phyloP scores from a whole-genome alignment of 176 grass and related monocot species.

The Pontederia paniculata region DNA sequence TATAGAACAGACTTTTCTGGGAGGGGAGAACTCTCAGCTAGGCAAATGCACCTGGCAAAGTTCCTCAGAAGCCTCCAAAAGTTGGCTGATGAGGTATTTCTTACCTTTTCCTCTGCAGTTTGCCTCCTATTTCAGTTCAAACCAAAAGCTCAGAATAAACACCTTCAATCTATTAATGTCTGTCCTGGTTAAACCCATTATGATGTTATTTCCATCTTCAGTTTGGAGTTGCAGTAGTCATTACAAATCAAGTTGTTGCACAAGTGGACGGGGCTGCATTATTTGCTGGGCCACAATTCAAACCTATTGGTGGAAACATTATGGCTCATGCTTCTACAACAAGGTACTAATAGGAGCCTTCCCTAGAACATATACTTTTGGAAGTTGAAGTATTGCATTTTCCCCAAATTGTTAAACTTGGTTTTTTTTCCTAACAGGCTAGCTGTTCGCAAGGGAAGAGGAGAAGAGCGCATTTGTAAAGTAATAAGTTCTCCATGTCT shows the following conservation, averaged over 20 bases:
- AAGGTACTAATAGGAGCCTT: slow-evolving; percentile 20
- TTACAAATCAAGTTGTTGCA: slow-evolving; percentile 94
- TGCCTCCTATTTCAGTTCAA: not conserved
- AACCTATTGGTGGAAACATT: slow-evolving; percentile 88
- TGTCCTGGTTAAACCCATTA: not conserved
- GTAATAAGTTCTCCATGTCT: slow-evolving; percentile 63
- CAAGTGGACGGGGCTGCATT: slow-evolving; percentile 96
- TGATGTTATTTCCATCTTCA: slow-evolving; percentile 15
- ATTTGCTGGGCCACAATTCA: slow-evolving; percentile 84
- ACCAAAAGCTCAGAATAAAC: not conserved
- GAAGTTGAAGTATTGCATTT: not conserved
- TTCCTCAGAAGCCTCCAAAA: slow-evolving; percentile 94
- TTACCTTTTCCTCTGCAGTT: not conserved
- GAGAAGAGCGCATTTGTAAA: slow-evolving; percentile 73
- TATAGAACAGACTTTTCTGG: slow-evolving; percentile 97
- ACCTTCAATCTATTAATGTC: too few species aligned
- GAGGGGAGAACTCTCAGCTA: slow-evolving; percentile 82
- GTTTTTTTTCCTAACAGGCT: slow-evolving; percentile 38
- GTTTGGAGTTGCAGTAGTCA: slow-evolving; percentile 97
- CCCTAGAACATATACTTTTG: not conserved
- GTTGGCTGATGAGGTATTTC: slow-evolving; percentile 67
- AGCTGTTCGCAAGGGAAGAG: slow-evolving; percentile 84
- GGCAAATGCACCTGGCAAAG: slow-evolving; percentile 96
- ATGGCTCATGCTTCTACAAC: slow-evolving; percentile 88
- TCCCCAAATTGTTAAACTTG: not conserved